phyloP scores from a whole-genome alignment of 495 filamentous ascomycete species.

The Saxophila tyrrhenica region DNA sequence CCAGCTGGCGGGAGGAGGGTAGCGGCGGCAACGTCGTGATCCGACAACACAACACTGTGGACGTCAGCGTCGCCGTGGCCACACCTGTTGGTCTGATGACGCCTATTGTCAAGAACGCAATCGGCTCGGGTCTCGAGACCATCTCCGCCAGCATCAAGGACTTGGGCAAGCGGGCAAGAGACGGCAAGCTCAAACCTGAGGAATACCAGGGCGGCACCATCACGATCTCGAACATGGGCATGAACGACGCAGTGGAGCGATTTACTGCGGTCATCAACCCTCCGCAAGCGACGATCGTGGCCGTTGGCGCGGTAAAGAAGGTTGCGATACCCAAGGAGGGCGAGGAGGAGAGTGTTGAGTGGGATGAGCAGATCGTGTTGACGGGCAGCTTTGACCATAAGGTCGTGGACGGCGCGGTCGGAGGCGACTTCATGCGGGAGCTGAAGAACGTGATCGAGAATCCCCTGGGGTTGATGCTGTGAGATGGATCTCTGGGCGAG shows the following conservation, averaged over 20 bases:
- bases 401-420: slow-evolving; percentile 85
- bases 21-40: slow-evolving; percentile 70
- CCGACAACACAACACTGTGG: slow-evolving; percentile 81
- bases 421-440: slow-evolving; percentile 93
- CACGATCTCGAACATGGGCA: slow-evolving; percentile 99
- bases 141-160: slow-evolving; percentile 89
- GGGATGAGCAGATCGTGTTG: slow-evolving; percentile 93
- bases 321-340: slow-evolving; percentile 79
- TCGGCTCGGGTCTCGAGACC: slow-evolving; percentile 67
- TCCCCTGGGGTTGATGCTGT: slow-evolving; percentile 87
- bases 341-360: slow-evolving; percentile 77
- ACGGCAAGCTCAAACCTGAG: slow-evolving; percentile 98
- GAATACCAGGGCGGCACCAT: slow-evolving; percentile 99
- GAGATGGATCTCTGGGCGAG: slow-evolving; percentile 15
- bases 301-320: slow-evolving; percentile 89
- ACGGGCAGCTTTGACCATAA: slow-evolving; percentile 97
- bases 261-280: slow-evolving; percentile 99
- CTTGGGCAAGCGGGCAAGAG: slow-evolving; percentile 86
- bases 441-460: slow-evolving; percentile 97
- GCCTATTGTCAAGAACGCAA: slow-evolving; percentile 83
- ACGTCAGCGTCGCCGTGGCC: slow-evolving; percentile 88
- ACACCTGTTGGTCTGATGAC: slow-evolving; percentile 94
- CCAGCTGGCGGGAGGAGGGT: slow-evolving; percentile 70
- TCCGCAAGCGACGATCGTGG: slow-evolving; percentile 90
- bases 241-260: slow-evolving; percentile 91